Base-by-base conservation (phyloP, 2,329 filamentous ascomycete species). In the Boeremia exigua region DNA sequence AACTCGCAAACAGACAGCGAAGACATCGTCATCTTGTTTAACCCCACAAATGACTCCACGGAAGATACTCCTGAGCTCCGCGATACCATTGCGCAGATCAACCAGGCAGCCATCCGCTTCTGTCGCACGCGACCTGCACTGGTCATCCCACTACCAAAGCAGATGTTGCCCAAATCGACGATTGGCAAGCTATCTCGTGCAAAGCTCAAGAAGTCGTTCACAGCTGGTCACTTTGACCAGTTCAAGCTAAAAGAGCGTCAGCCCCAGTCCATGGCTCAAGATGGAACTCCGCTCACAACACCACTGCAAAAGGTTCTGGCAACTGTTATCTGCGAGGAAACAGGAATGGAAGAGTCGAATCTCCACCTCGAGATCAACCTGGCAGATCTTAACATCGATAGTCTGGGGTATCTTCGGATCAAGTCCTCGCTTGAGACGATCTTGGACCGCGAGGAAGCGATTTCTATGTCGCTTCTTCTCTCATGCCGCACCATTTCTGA, bases 331-430 rank as follows among this genome's bases (percentile, higher is more conserved):
- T 51, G 48, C 30, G 42, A 48, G 17, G 48, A 56, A 28, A 56
- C 48, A 15, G 38, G 54, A 10, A 2, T 52, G 17, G 7, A 19
- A 14, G 7, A 19, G 1, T 36, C 29, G 1, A 19, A 39, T 11
- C 48, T 56, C 6, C 17, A 51, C 32, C 48, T 52, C 7, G 37
- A 48, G 10, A 33, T 34, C 10, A 30, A 15, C 15, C 19, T 56
- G n/a, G 48, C 47, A 15, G 48, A 52, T 32, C 29, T 56, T 1
- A 44, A 48, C 12, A 52, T 56, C 19, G 48, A 56, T 11, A 56
- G 54, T 25, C 27, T 56, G 9, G 54, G 54, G 12, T 56, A 52
- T n/a, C 54, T 56, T n/a, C 47, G 54, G 2, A 52, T 56, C 29
- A 56, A 56, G 33, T 51, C 48, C 2, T 52, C 48, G 9, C 37